Evolutionary conservation across 257 asterid species (phyloP).

Genomic region (Linderniella brevidens): DNA sequence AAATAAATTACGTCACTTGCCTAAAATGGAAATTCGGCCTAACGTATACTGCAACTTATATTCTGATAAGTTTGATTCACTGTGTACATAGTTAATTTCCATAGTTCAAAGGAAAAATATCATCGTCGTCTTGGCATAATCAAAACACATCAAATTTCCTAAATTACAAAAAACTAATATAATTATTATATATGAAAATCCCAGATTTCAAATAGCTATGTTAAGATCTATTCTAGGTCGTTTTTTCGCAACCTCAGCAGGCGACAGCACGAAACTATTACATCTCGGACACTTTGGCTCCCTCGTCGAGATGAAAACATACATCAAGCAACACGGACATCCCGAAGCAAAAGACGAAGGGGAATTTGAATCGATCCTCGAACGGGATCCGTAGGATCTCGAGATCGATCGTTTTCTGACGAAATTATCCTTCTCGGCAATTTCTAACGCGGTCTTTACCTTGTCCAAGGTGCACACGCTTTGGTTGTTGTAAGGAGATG

Average conservation of each 20-base stretch:
- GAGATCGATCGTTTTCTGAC: conserved; percentile 25
- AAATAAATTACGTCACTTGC: too few relatives aligned
- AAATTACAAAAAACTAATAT: too few relatives aligned
- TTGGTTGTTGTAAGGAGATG: conserved; percentile 19
- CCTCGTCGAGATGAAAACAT: too few relatives aligned
- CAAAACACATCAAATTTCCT: conserved; percentile 13
- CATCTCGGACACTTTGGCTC: conserved; percentile 29
- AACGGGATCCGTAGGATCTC: too few relatives aligned
- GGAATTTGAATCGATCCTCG: too few relatives aligned
- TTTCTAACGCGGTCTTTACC: conserved; percentile 27
- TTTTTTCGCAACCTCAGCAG: conserved; percentile 12
- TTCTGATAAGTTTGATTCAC: too few relatives aligned
- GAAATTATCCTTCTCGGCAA: conserved; percentile 21
- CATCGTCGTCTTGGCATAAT: conserved; percentile 8
- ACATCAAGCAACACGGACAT: conserved; percentile 22
- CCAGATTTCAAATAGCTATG: conserved; percentile 12
- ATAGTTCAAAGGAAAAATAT: background rate
- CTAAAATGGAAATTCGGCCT: too few relatives aligned
- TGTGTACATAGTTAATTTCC: too few relatives aligned
- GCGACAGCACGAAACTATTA: conserved; percentile 17
- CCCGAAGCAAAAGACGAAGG: conserved; percentile 34
- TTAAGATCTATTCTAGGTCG: conserved; percentile 33
- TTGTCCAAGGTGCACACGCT: conserved; percentile 44
- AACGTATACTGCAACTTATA: too few relatives aligned
- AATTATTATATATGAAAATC: background rate